These are phyloP conservation scores for Coffea eugenioides DNA, from an alignment of 257 asterid species.

Conservation along the genomic window DNA sequence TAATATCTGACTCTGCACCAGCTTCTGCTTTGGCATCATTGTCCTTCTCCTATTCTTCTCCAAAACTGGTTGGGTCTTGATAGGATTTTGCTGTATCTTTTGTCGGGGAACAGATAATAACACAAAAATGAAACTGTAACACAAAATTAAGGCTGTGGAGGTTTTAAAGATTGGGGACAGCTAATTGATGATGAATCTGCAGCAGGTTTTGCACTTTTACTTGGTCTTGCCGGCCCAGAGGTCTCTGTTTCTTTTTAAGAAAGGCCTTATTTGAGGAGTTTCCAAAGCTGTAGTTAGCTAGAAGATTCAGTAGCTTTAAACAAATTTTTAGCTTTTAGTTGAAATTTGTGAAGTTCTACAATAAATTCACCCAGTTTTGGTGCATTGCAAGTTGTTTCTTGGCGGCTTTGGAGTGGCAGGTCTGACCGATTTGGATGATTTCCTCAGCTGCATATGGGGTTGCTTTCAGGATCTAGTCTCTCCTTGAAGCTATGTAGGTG, in stretches of 20 bases:
- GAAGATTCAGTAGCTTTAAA: slow-evolving; percentile 16
- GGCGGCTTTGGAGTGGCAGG: slow-evolving; percentile 9
- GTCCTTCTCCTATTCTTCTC: slow-evolving; percentile 25
- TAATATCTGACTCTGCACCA: slow-evolving; percentile 26
- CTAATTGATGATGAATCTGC: slow-evolving; percentile 36
- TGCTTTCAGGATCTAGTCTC: slow-evolving; percentile 28
- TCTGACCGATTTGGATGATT: slow-evolving; percentile 29
- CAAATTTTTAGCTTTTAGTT: slow-evolving; percentile 2
- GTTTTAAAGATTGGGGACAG: slow-evolving; percentile 11
- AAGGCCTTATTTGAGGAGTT: slow-evolving; percentile 22
- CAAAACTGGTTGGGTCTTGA: slow-evolving; percentile 30
- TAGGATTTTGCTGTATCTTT: slow-evolving; percentile 26
- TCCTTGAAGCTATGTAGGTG: slow-evolving; percentile 41
- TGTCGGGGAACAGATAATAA: not conserved
- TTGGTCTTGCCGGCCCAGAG: slow-evolving; percentile 10
- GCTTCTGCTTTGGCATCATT: slow-evolving; percentile 40
- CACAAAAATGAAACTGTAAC: slow-evolving; percentile 6
- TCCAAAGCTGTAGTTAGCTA: slow-evolving; percentile 11
- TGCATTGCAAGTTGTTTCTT: slow-evolving; percentile 13
- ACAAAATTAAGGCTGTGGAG: not conserved
- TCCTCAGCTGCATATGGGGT: slow-evolving; percentile 29
- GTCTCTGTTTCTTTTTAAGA: slow-evolving; percentile 4
- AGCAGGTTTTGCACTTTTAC: slow-evolving; percentile 9
- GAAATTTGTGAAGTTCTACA: slow-evolving; percentile 10
- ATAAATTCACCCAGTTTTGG: not conserved